Conservation (phyloP, 495 filamentous ascomycete species). For the Podospora australis region DNA sequence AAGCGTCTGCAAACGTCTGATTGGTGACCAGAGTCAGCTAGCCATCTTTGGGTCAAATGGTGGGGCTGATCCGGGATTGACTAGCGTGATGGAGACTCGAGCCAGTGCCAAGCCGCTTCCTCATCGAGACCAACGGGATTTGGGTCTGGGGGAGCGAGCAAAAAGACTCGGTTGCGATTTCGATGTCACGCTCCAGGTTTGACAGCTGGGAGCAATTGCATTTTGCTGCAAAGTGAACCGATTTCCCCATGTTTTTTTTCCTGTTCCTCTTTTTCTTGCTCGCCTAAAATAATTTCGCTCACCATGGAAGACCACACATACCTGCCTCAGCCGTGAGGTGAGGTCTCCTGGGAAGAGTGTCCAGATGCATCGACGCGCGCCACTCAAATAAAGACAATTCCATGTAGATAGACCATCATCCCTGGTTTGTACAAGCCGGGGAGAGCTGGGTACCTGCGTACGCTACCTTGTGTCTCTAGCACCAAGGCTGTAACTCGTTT, state of each 20-base stretch:
- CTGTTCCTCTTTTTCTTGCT: neutral
- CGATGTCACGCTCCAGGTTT: neutral
- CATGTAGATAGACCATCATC: too few relatives aligned
- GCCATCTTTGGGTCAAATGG: neutral
- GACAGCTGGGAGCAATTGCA: neutral
- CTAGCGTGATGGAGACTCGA: neutral
- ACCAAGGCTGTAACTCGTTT: too few relatives aligned
- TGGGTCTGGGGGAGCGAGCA: neutral
- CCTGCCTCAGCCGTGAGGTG: too few relatives aligned
- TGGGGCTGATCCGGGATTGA: neutral
- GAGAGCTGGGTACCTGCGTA: too few relatives aligned
- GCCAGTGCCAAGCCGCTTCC: neutral
- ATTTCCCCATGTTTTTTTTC: neutral
- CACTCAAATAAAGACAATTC: too few relatives aligned
- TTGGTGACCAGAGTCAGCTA: neutral
- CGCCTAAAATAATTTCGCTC: neutral
- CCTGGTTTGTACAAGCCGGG: too few relatives aligned
- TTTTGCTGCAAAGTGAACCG: neutral
- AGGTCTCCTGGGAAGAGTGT: too few relatives aligned
- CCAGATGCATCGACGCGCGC: too few relatives aligned
- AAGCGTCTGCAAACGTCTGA: neutral
- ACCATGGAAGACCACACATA: too few relatives aligned
- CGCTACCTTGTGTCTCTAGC: too few relatives aligned
- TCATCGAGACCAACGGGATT: neutral
- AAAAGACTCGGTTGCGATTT: neutral